Evolutionary conservation across 352 stramenopile species (phyloP).

Genomic region (Globisporangium emineosum): DNA sequence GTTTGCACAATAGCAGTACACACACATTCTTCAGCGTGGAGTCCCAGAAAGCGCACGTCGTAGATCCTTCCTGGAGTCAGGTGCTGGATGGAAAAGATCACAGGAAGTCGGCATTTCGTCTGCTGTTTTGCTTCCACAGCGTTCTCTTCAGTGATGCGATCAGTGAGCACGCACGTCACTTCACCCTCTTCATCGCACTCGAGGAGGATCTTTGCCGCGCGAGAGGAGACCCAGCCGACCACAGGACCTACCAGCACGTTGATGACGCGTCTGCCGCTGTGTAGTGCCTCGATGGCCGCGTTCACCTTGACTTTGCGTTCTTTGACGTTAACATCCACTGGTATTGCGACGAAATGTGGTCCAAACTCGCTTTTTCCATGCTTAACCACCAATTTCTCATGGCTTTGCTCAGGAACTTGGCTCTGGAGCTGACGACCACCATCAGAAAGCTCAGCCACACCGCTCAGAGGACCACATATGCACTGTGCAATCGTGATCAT

Average conservation of each 20-base stretch:
- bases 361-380: slow-evolving; percentile 9
- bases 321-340: background rate
- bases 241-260: slow-evolving; percentile 33
- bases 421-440: background rate
- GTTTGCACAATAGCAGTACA: slow-evolving; percentile 11
- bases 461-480: slow-evolving; percentile 35
- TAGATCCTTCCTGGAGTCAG: slow-evolving; percentile 36
- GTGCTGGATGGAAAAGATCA: slow-evolving; percentile 28
- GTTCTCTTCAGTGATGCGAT: slow-evolving; percentile 29
- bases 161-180: slow-evolving; percentile 32
- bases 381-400: slow-evolving; percentile 5
- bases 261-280: background rate
- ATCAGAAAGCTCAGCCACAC: background rate
- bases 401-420: background rate
- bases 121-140: slow-evolving; percentile 6
- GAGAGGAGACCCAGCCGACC: slow-evolving; percentile 34
- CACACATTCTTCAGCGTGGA: background rate
- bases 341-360: slow-evolving; percentile 4
- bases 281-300: background rate
- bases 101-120: slow-evolving; percentile 19
- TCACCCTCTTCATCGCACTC: slow-evolving; percentile 37
- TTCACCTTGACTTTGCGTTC: background rate
- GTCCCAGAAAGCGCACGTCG: slow-evolving; percentile 36
- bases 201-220: slow-evolving; percentile 32
- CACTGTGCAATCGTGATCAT: slow-evolving; percentile 31